Conservation (phyloP, 2,329 filamentous ascomycete species). For the Penicillium nordicum region DNA sequence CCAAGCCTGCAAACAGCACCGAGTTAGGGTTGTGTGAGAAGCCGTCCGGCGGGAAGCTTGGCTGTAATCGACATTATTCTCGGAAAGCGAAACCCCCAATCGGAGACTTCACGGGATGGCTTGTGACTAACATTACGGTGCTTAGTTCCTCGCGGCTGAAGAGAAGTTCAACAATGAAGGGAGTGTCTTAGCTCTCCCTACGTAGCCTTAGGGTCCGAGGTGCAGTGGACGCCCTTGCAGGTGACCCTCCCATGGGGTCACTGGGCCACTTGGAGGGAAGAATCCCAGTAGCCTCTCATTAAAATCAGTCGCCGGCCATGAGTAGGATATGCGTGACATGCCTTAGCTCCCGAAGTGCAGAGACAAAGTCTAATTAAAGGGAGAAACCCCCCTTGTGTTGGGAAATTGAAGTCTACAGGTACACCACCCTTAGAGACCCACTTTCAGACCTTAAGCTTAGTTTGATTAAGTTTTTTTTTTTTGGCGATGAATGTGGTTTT, state of each 20-base stretch:
- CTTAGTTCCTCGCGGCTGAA: slow-evolving; percentile 14
- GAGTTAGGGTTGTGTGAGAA: background rate
- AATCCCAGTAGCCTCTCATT: background rate
- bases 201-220: background rate
- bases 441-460: slow-evolving; percentile 3
- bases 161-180: slow-evolving; percentile 21
- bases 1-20: background rate
- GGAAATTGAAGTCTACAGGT: background rate
- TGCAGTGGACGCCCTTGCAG: slow-evolving; percentile 17
- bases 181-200: slow-evolving; percentile 7
- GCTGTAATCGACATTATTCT: slow-evolving; percentile 1
- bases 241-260: background rate
- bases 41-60: background rate
- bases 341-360: slow-evolving; percentile 10
- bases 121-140: slow-evolving; percentile 5
- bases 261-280: background rate
- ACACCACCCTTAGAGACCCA: slow-evolving; percentile 3
- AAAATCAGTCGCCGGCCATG: background rate
- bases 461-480: background rate
- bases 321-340: slow-evolving; percentile 9
- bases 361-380: background rate
- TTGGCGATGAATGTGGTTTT: background rate
- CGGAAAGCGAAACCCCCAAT: background rate
- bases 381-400: background rate
- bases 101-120: background rate